Evolutionary conservation across 2,329 filamentous ascomycete genomes (phyloP).

Genomic region (Pleochaeta shiraiana): DNA sequence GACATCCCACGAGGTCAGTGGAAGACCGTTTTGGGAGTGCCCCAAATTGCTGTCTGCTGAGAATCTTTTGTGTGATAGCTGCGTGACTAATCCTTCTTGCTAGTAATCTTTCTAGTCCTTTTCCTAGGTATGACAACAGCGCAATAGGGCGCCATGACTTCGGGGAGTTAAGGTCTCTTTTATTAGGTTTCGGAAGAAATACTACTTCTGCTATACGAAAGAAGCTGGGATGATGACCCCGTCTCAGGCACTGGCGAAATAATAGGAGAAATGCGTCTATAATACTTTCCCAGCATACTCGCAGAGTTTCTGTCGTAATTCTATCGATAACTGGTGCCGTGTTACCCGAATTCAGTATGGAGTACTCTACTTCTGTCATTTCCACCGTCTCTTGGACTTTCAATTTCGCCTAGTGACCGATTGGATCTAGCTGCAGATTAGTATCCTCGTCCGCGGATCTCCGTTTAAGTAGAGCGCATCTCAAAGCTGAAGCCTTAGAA

Average conservation of each 20-base stretch:
- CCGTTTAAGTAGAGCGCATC: not conserved
- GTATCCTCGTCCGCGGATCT: not conserved
- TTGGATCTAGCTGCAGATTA: not conserved
- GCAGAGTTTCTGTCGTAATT: not conserved
- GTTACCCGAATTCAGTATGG: not conserved
- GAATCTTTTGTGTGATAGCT: too few species aligned
- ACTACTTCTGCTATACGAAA: not conserved
- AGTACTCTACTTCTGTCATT: not conserved
- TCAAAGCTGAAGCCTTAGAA: not conserved
- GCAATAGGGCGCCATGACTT: too few species aligned
- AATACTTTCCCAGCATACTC: not conserved
- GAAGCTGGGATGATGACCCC: not conserved
- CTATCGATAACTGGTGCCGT: not conserved
- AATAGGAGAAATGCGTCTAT: not conserved
- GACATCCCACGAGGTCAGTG: too few species aligned
- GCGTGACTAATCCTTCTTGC: too few species aligned
- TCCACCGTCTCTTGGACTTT: too few species aligned
- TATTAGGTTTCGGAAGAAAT: too few species aligned
- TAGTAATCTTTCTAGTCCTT: too few species aligned
- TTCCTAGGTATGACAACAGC: too few species aligned
- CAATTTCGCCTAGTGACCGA: too few species aligned
- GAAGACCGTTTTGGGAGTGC: too few species aligned
- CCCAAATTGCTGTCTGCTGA: too few species aligned
- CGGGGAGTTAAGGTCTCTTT: too few species aligned
- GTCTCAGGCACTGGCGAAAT: not conserved